Evolutionary conservation across 2,329 filamentous ascomycete species (phyloP).

Genomic region (Colletotrichum viniferum): DNA sequence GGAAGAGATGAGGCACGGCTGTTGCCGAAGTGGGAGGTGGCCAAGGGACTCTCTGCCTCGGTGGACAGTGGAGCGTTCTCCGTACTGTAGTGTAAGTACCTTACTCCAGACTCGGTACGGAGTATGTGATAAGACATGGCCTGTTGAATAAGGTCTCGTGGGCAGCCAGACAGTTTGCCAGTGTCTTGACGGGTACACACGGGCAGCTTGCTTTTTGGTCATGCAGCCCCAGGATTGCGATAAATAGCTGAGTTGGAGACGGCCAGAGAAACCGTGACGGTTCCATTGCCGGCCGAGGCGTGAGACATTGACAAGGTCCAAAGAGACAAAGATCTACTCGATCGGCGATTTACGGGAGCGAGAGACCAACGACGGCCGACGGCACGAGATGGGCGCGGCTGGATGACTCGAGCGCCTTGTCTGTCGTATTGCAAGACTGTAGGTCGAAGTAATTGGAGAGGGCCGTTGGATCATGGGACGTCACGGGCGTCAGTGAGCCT

Average conservation of each 20-base stretch:
- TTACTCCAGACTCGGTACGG: not conserved
- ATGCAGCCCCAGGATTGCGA: not conserved
- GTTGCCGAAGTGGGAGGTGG: not conserved
- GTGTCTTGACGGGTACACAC: not conserved
- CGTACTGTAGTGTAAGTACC: not conserved
- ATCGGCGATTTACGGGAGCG: slow-evolving; percentile 3
- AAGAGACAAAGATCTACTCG: slow-evolving; percentile 1
- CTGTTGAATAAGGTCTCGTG: not conserved
- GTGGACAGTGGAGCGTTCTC: not conserved
- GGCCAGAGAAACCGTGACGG: not conserved
- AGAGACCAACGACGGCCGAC: not conserved
- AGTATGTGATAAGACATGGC: not conserved
- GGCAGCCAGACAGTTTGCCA: not conserved
- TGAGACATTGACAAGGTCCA: not conserved
- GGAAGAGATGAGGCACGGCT: not conserved
- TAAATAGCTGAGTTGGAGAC: not conserved
- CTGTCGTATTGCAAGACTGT: not conserved
- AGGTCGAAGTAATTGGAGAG: not conserved
- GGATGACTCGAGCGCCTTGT: not conserved
- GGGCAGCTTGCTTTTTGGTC: not conserved
- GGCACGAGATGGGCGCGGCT: not conserved
- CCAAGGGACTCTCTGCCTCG: not conserved
- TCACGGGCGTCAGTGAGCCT: not conserved
- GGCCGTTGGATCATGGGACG: not conserved
- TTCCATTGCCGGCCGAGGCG: not conserved